Evolutionary conservation across 306 rosid genomes (phyloP), one percentile per base, ranked within the genome.

Genomic region (Prunus salicina): DNA sequence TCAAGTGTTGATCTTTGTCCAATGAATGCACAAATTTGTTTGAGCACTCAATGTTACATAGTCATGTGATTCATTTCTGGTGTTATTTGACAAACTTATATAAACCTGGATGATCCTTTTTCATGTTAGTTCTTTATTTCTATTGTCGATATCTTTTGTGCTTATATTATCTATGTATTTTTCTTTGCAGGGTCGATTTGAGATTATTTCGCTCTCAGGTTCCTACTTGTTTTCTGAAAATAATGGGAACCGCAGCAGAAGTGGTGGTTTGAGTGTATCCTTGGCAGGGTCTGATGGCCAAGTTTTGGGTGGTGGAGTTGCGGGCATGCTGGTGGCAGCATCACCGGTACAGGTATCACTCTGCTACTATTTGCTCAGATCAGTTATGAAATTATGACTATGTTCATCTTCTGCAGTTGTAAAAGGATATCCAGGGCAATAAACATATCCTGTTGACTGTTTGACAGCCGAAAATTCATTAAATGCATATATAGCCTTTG

Each of bases 231-330:
- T 68, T 30, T 82, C 88, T 83, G 93, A 87, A 61, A 75, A 78
- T 68, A 76, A 50, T 65, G 91, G 84, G 22, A 82, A 74, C 56
- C 71, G 73, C 70, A 82, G 74, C 67, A 79, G 87, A 80, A 77
- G 82, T 25, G 78, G 89, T 56, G 79, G 84, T 69, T 78, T 91
- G 83, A 86, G 71, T 58, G 87, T 88, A 41, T 53, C 87, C 52
- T 78, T 95, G 49, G 93, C 88, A 8, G 88, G 91, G 60, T 60
- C 86, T 66, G 91, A 88, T 74, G 92, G 97, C 69, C 86, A 75
- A 56, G 86, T 91, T 80, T 64, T 89, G 70, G 97, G 96, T 34
- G 99, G 99, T 10, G 86, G 86, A 52, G 96, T 95, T 83, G 80
- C 83, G 34, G 97, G 96, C 72, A 74, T 63, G 79, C 91, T 92